A percentile compares a stretch with the other conserved stretches of the same genome.
Evolutionary conservation across 306 rosid genomes (phyloP).

Genomic region (Begonia peltatifolia): DNA sequence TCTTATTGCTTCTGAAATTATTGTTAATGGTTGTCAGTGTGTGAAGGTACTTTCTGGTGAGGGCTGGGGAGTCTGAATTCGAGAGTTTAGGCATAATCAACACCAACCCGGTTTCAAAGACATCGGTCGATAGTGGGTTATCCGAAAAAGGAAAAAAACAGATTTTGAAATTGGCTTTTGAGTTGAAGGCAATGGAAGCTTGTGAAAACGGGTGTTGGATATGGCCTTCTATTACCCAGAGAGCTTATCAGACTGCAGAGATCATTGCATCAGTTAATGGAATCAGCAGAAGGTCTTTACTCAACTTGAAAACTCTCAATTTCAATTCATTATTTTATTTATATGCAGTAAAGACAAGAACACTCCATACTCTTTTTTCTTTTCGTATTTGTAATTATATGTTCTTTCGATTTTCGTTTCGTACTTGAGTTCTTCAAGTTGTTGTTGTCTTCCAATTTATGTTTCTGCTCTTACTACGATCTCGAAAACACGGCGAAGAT

Average conservation of each 20-base stretch:
- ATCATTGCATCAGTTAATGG: constrained; percentile 68
- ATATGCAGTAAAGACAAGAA: neutral
- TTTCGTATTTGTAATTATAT: no score
- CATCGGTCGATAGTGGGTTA: constrained; percentile 73
- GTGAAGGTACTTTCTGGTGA: constrained; percentile 72
- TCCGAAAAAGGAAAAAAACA: constrained; percentile 77
- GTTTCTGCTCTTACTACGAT: neutral
- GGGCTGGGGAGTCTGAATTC: constrained; percentile 86
- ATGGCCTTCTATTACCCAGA: constrained; percentile 94
- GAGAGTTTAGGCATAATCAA: constrained; percentile 76
- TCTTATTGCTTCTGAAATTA: no score
- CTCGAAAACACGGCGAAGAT: neutral
- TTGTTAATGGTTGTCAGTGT: neutral
- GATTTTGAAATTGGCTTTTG: constrained; percentile 47
- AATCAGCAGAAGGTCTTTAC: constrained; percentile 52
- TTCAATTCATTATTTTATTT: neutral
- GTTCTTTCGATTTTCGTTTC: no score
- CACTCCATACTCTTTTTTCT: no score
- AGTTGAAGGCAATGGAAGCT: constrained; percentile 67
- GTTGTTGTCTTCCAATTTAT: neutral
- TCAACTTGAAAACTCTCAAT: neutral
- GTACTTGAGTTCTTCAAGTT: neutral
- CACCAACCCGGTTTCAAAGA: constrained; percentile 81
- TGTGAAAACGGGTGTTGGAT: constrained; percentile 86
- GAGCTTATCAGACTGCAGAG: constrained; percentile 94